A percentile compares a stretch with the other conserved stretches of the same genome.
Evolutionary conservation across 1,284 basidiomycete genomes (phyloP).

Genomic region (Rhodotorula sp.): DNA sequence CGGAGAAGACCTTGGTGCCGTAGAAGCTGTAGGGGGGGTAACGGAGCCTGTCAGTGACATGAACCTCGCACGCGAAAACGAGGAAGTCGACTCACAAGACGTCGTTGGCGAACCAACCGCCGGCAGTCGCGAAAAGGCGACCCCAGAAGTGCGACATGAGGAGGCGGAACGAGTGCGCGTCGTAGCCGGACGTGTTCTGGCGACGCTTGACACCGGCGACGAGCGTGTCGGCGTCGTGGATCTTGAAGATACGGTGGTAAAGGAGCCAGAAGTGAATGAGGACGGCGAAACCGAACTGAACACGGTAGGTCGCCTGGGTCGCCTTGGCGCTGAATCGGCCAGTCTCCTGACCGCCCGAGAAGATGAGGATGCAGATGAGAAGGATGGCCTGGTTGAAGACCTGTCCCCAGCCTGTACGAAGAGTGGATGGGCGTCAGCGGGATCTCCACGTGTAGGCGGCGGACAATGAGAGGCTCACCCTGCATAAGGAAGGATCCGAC

Average conservation of each 20-base stretch:
- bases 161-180: constrained; percentile 54
- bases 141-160: constrained; percentile 55
- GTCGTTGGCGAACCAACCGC: constrained; percentile 57
- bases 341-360: constrained; percentile 50
- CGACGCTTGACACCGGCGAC: constrained; percentile 54
- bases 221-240: constrained; percentile 49
- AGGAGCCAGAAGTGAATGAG: constrained; percentile 56
- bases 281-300: constrained; percentile 57
- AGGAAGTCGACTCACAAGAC: constrained; percentile 47
- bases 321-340: constrained; percentile 52
- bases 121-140: constrained; percentile 55
- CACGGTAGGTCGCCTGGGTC: constrained; percentile 57
- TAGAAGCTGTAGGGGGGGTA: constrained; percentile 19
- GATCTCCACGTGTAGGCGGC: too few relatives aligned
- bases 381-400: constrained; percentile 57
- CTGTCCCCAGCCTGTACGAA: background rate
- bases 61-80: background rate
- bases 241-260: constrained; percentile 51
- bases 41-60: background rate
- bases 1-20: constrained; percentile 50
- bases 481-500: constrained; percentile 50
- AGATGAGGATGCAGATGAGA: constrained; percentile 56
- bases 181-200: constrained; percentile 55
- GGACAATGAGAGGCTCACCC: constrained; percentile 47
- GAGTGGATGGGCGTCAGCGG: background rate